Conservation (phyloP, 257 asterid genomes). For the Salvia splendens region DNA sequence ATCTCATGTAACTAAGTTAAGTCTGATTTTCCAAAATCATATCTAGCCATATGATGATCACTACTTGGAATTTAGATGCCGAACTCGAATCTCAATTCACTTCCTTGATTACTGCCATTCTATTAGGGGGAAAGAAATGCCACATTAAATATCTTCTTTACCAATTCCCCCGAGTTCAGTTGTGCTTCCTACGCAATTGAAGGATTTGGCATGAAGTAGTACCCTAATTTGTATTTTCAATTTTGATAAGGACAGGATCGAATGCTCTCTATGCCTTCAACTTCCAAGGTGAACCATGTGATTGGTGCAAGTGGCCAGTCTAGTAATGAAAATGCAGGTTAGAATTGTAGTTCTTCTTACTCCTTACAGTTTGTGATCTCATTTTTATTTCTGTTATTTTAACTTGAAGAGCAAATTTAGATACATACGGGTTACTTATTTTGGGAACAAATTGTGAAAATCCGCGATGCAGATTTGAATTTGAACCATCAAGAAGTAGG, state of each 20-base stretch:
- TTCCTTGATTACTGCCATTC: constrained; percentile 16
- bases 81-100: constrained; percentile 8
- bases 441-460: constrained; percentile 29
- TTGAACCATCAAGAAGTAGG: constrained; percentile 35
- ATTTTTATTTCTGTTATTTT: constrained; percentile 13
- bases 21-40: constrained; percentile 18
- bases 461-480: constrained; percentile 35
- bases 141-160: not conserved
- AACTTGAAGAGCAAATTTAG: constrained; percentile 24
- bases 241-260: constrained; percentile 73
- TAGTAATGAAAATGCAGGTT: constrained; percentile 41
- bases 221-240: constrained; percentile 44
- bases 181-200: constrained; percentile 19
- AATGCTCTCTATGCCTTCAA: constrained; percentile 58
- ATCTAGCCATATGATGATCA: constrained; percentile 18
- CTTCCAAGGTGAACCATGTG: constrained; percentile 33
- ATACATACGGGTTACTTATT: constrained; percentile 24
- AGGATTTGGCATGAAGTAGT: constrained; percentile 21
- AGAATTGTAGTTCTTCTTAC: constrained; percentile 11
- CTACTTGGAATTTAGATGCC: constrained; percentile 7
- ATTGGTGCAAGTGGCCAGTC: constrained; percentile 41
- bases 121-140: constrained; percentile 8
- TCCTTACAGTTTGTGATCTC: constrained; percentile 22
- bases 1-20: constrained; percentile 1
- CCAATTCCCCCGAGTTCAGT: constrained; percentile 12